These are phyloP conservation scores for Fusarium gaditjirri DNA, from an alignment of 2,329 filamentous ascomycete genomes.

Conservation along the genomic window DNA sequence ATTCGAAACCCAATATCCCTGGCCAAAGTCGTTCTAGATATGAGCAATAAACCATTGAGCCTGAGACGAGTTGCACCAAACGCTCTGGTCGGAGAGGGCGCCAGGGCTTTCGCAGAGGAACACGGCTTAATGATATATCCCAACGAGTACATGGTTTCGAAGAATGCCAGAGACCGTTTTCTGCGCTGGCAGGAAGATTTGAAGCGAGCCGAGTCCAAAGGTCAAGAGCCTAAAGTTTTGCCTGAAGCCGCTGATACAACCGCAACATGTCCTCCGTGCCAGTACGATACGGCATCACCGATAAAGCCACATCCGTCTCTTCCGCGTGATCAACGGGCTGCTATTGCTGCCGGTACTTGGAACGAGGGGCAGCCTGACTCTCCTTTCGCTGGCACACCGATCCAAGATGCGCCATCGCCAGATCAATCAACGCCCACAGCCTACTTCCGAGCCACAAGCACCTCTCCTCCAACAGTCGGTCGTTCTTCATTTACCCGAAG, in stretches of 20 bases:
- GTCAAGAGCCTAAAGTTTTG: slow-evolving; percentile 41
- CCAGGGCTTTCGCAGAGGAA: slow-evolving; percentile 84
- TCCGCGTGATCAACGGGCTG: slow-evolving; percentile 61
- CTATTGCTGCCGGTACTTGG: slow-evolving; percentile 67
- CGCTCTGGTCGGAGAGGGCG: slow-evolving; percentile 86
- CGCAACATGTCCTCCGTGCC: slow-evolving; percentile 42
- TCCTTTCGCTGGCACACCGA: slow-evolving; percentile 52
- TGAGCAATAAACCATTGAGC: slow-evolving; percentile 79
- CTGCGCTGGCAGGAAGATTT: slow-evolving; percentile 82
- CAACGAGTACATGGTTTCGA: slow-evolving; percentile 82
- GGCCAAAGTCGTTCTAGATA: slow-evolving; percentile 84
- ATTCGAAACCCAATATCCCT: slow-evolving; percentile 93
- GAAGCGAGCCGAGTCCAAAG: slow-evolving; percentile 65
- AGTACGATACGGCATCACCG: slow-evolving; percentile 49
- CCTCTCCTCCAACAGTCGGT: slow-evolving; percentile 16
- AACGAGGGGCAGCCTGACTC: slow-evolving; percentile 73
- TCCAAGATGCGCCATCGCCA: slow-evolving; percentile 28
- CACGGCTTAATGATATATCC: slow-evolving; percentile 79
- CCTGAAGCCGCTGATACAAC: slow-evolving; percentile 23
- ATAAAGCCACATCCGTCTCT: slow-evolving; percentile 41
- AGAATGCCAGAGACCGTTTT: slow-evolving; percentile 81
- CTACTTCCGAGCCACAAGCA: slow-evolving; percentile 33
- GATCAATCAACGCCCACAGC: slow-evolving; percentile 27
- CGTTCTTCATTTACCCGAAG: slow-evolving; percentile 13
- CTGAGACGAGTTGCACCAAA: slow-evolving; percentile 92